phyloP scores from a whole-genome alignment of 257 asterid species.

The Thymus mandschuricus region DNA sequence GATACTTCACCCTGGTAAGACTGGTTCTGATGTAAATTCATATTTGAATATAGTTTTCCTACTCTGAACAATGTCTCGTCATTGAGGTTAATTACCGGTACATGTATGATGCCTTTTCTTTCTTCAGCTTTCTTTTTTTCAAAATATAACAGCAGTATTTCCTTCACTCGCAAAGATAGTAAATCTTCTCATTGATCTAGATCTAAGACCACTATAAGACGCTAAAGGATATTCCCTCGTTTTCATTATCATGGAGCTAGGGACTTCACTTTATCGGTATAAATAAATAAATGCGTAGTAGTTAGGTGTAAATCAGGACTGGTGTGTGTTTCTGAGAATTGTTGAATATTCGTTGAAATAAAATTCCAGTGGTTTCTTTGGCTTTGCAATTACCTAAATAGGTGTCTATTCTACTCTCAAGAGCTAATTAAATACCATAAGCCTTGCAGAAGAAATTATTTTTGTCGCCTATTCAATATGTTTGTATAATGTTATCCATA shows the following conservation, averaged over 20 bases:
- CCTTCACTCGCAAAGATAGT: background rate
- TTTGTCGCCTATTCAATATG: background rate
- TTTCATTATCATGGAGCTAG: background rate
- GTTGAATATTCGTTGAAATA: slow-evolving; percentile 2
- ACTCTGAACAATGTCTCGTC: background rate
- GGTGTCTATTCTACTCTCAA: background rate
- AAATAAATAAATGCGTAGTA: background rate
- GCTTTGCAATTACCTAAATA: background rate
- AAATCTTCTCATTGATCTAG: background rate
- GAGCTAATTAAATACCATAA: background rate
- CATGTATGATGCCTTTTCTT: background rate
- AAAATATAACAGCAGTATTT: background rate
- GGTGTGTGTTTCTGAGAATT: background rate
- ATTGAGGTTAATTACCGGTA: background rate
- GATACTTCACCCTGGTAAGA: slow-evolving; percentile 87
- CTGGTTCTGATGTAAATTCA: slow-evolving; percentile 1
- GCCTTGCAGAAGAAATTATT: slow-evolving; percentile 1
- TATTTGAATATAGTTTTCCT: slow-evolving; percentile 11
- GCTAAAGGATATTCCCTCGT: too few relatives aligned
- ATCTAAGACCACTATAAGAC: background rate
- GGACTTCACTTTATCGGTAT: background rate
- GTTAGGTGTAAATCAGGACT: background rate
- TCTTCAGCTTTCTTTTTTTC: too few relatives aligned
- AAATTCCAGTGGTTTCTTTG: background rate
- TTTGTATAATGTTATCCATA: background rate